Evolutionary conservation across 257 asterid species (phyloP).

Genomic region (Eucommia ulmoides): DNA sequence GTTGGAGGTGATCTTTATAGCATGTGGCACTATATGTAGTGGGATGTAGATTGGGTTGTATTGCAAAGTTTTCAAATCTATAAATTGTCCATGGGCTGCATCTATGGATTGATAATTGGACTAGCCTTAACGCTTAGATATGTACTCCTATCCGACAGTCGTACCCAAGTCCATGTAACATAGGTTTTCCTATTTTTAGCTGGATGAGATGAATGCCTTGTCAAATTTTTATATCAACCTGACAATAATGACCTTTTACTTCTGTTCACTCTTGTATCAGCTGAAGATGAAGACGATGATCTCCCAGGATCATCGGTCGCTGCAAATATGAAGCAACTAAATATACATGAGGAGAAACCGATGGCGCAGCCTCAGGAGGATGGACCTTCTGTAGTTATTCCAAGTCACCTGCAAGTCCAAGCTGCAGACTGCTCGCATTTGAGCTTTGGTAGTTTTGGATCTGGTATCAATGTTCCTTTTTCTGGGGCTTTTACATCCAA

Average conservation of each 20-base stretch:
- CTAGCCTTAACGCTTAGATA: neutral
- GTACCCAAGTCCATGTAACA: neutral
- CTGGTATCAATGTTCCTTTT: conserved; percentile 27
- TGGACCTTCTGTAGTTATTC: conserved; percentile 60
- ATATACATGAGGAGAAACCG: conserved; percentile 37
- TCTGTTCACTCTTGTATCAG: neutral
- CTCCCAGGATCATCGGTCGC: conserved; percentile 40
- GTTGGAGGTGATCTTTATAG: no score
- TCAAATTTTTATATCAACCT: neutral
- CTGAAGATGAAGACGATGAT: conserved; percentile 47
- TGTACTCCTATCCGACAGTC: no score
- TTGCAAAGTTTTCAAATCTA: neutral
- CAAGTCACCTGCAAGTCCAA: conserved; percentile 74
- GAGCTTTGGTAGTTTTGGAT: conserved; percentile 77
- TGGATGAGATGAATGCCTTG: neutral
- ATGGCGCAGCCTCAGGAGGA: conserved; percentile 30
- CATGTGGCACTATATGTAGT: no score
- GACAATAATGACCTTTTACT: neutral
- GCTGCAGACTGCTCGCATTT: conserved; percentile 71
- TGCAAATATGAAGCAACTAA: conserved; percentile 43
- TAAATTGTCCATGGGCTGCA: neutral
- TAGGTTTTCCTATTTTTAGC: neutral
- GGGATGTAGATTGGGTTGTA: no score
- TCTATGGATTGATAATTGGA: neutral
- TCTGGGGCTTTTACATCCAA: conserved; percentile 35